Evolutionary conservation across 495 filamentous ascomycete species (phyloP).

Genomic region (Hypomontagnella monticulosa): DNA sequence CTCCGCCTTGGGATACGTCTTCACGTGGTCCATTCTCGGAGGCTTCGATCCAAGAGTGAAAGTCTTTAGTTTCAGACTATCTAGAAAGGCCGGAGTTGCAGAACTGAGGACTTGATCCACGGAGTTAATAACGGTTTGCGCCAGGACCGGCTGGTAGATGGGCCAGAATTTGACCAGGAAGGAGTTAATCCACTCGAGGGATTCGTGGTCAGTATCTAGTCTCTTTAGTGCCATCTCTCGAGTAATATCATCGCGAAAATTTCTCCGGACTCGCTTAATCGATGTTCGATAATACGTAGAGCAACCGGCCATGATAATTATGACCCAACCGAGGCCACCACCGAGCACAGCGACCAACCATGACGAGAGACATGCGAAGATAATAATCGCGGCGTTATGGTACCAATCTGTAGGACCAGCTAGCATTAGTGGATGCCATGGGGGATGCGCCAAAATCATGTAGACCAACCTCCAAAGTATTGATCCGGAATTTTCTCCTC

Average conservation of each 20-base stretch:
- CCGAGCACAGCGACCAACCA: conserved; percentile 91
- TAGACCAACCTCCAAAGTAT: conserved; percentile 81
- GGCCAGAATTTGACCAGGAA: conserved; percentile 99
- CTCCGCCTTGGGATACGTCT: conserved; percentile 95
- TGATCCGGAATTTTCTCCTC: conserved; percentile 87
- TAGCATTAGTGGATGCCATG: conserved; percentile 28
- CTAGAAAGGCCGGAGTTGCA: conserved; percentile 88
- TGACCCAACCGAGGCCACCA: conserved; percentile 91
- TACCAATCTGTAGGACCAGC: conserved; percentile 84
- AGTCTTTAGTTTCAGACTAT: conserved; percentile 88
- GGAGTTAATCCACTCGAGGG: conserved; percentile 98
- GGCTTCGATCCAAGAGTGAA: conserved; percentile 96
- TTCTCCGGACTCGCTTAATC: conserved; percentile 88
- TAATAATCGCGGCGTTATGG: conserved; percentile 90
- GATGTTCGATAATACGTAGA: conserved; percentile 98
- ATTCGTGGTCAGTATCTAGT: conserved; percentile 92
- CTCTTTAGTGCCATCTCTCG: conserved; percentile 91
- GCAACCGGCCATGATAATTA: conserved; percentile 90
- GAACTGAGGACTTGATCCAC: conserved; percentile 96
- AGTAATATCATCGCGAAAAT: conserved; percentile 93
- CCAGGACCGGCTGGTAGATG: conserved; percentile 94
- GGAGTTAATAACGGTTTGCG: conserved; percentile 87
- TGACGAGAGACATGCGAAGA: conserved; percentile 89
- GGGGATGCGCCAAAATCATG: conserved; percentile 15
- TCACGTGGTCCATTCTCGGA: conserved; percentile 94